Base-by-base conservation (phyloP, 2,329 filamentous ascomycete genomes). In the Botrytis hyacinthi region DNA sequence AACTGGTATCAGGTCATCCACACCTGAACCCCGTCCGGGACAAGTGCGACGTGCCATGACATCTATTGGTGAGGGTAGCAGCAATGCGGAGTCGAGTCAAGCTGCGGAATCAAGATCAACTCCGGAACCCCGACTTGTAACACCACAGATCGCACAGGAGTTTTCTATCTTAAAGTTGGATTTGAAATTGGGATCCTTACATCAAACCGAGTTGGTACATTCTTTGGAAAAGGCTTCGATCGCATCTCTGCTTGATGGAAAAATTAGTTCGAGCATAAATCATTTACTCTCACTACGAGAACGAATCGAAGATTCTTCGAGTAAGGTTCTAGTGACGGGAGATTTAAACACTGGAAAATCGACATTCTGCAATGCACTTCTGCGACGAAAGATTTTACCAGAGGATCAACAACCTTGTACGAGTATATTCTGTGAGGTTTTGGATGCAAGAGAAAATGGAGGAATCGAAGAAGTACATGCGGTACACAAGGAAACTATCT, bases 341-440 rank as follows among this genome's bases (percentile, higher is more conserved):
- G 96, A 99, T 81, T 84, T 99, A 71, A 99, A 99, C 80, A 95
- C 96, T 14, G 96, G 96, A 80, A 99, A 99, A 81, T 99, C 96
- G 6, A 99, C 96, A 0, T 99, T 99, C 79, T 99, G 96, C 84
- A 99, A 99, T 82, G 96, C 96, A n/a, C 85, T 99, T 3, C 84
- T 99, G 59, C 91, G 96, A 75, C 90, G 95, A 75, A 98, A 98
- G 83, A 89, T 99, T 42, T 84, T 99, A 6, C 96, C 96, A 0
- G 96, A 98, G 83, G 96, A 99, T 79, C 95, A 99, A 82, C 96
- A 98, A 81, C 96, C 96, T 2, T 99, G 96, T 83, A 99, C 96
- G 2, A 96, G 94, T 83, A 97, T 99, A 73, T 99, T 99, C 84
- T 99, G 96, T 81, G 96, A 99, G 81, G 96, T 99, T 3, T 83